A percentile compares a stretch with the other conserved stretches of the same genome.
phyloP scores from a whole-genome alignment of 345 rosid species.

The Xanthoceras sorbifolium region DNA sequence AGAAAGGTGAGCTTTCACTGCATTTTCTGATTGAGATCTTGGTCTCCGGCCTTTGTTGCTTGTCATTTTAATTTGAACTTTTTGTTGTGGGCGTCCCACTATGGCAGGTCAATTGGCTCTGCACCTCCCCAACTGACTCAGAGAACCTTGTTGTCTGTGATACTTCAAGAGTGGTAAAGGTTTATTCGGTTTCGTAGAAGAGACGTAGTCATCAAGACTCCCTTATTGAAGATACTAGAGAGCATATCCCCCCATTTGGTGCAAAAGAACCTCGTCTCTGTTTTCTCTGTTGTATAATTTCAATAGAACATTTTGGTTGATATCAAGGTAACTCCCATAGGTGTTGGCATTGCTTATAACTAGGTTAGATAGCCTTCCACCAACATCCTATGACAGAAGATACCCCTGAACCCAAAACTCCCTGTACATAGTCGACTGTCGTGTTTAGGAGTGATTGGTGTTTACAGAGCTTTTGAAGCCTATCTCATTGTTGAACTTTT shows the following conservation, averaged over 20 bases:
- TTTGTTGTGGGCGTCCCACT: constrained; percentile 7
- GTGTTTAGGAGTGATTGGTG: neutral
- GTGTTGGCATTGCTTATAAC: neutral
- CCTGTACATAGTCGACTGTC: neutral
- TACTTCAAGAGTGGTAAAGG: constrained; percentile 86
- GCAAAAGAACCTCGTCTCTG: neutral
- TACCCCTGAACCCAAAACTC: neutral
- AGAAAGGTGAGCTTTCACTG: constrained; percentile 54
- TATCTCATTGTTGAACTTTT: neutral
- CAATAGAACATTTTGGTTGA: neutral
- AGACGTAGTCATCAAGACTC: neutral
- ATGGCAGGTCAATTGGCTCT: constrained; percentile 92
- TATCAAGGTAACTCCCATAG: neutral
- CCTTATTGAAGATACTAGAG: neutral
- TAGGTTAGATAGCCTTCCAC: neutral
- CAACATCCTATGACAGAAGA: neutral
- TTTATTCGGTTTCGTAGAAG: constrained; percentile 52
- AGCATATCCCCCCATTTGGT: neutral
- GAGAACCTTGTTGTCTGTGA: constrained; percentile 90
- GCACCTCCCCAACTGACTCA: constrained; percentile 70
- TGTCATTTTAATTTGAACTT: neutral
- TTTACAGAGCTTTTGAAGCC: neutral
- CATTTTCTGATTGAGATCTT: constrained; percentile 7
- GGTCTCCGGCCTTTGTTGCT: neutral
- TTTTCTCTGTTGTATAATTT: neutral